Conservation (phyloP, 1,284 basidiomycete genomes). For the Malassezia pachydermatis region DNA sequence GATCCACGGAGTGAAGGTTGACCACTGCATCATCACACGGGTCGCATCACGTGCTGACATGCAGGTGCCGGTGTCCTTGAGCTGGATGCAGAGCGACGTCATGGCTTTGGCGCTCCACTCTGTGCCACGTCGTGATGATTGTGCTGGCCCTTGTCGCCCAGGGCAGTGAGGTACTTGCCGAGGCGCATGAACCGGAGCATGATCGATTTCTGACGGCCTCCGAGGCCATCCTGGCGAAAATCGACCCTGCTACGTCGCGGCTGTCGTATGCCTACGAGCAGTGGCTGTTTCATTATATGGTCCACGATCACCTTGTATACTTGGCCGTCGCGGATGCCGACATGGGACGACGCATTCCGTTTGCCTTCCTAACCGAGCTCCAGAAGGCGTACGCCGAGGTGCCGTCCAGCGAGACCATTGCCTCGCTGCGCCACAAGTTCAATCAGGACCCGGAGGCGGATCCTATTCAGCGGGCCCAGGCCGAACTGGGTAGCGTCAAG, state of each 20-base stretch:
- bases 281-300: constrained; percentile 79
- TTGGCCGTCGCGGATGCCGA: constrained; percentile 82
- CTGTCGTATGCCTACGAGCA: constrained; percentile 63
- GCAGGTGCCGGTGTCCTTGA: too few species aligned
- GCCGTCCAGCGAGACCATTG: constrained; percentile 19
- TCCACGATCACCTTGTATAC: constrained; percentile 57
- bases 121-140: too few species aligned
- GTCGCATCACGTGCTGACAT: too few species aligned
- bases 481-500: constrained; percentile 83
- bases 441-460: constrained; percentile 82
- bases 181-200: constrained; percentile 32
- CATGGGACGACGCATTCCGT: constrained; percentile 68
- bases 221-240: constrained; percentile 83
- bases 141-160: constrained; percentile 42
- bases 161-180: constrained; percentile 26
- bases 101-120: too few species aligned
- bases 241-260: constrained; percentile 76
- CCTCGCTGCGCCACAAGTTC: constrained; percentile 57
- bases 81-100: too few species aligned
- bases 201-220: constrained; percentile 56
- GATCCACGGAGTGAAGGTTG: too few species aligned
- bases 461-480: constrained; percentile 77
- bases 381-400: constrained; percentile 53
- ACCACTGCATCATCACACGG: too few species aligned
- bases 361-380: constrained; percentile 78